Evolutionary conservation across 176 grass and related monocot genomes (phyloP), one percentile per base, ranked within the genome.

Genomic region (Hsuehochloa calcarea): DNA sequence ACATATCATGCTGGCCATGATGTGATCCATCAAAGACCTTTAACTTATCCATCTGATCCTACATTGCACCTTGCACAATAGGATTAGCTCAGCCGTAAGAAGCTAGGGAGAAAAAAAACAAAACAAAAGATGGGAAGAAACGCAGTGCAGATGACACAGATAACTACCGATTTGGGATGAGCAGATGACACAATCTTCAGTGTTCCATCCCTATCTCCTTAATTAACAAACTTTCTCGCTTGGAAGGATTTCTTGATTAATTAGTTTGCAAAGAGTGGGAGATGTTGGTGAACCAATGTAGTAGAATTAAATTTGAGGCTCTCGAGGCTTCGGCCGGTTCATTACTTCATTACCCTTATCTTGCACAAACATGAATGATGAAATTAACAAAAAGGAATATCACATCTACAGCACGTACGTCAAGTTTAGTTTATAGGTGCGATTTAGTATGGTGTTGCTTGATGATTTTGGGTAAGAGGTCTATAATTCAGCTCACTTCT

Each of bases 241-340:
- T 59, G 14, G 1, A 61, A 19, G 51, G 39, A 75, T 50, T 75
- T 14, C 58, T 89, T 68, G 27, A 6, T 29, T 67, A 75, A 76
- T 27, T 55, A 31, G 26, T 70, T 51, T 41, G 31, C 27, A 61
- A 46, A 40, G 35, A 79, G 45, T 27, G 31, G 54, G 50, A 17
- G 77, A 55, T 50, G 66, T 74, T 87, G 77, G 44, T 87, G 85
- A 86, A 55, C 85, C 5, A 75, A 77, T 87, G 27, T 65, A 26
- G 35, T 22, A 20, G 15, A 47, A 41, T 43, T 19, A 40, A 38
- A 44, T 19, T 72, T 80, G 68, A 55, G 68, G 85, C 12, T 87
- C 77, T 1, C 6, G 65, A 77, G 79, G 52, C 41, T 88, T 70
- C 3, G 64, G 72, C 65, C 72, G 86, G 85, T 80, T 43, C 72